These are phyloP conservation scores for Benincasa hispida DNA, from an alignment of 306 rosid species.

Conservation along the genomic window DNA sequence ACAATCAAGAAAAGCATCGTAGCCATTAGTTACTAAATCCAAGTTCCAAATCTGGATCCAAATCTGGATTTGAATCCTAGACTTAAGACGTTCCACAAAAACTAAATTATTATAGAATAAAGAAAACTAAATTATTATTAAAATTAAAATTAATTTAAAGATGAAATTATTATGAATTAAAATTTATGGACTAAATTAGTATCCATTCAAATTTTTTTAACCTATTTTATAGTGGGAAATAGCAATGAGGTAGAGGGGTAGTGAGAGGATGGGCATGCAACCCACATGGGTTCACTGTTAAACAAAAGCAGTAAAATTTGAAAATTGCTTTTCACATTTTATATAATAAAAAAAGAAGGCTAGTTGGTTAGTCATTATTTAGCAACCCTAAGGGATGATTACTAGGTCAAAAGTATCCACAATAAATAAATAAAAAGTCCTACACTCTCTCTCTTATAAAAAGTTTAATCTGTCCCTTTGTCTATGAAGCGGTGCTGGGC, in stretches of 20 bases:
- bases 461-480: slow-evolving; percentile 8
- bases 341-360: not conserved
- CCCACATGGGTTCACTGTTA: slow-evolving; percentile 11
- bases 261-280: not conserved
- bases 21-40: too few relatives aligned
- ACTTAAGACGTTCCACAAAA: too few relatives aligned
- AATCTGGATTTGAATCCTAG: too few relatives aligned
- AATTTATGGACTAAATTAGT: too few relatives aligned
- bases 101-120: too few relatives aligned
- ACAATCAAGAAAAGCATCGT: too few relatives aligned
- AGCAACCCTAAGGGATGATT: slow-evolving; percentile 12
- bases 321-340: slow-evolving; percentile 6
- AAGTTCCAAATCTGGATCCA: too few relatives aligned
- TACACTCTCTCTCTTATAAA: not conserved
- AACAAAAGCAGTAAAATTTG: slow-evolving; percentile 6
- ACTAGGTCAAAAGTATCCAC: slow-evolving; percentile 24
- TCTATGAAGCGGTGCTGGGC: slow-evolving; percentile 15
- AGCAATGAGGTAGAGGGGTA: not conserved
- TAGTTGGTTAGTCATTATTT: slow-evolving; percentile 2
- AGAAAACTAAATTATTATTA: too few relatives aligned
- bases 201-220: too few relatives aligned
- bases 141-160: too few relatives aligned
- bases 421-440: not conserved
- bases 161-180: too few relatives aligned
- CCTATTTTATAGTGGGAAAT: not conserved